phyloP scores from a whole-genome alignment of 225 moss, liverwort and hornwort species.

The Physcomitrium patens region DNA sequence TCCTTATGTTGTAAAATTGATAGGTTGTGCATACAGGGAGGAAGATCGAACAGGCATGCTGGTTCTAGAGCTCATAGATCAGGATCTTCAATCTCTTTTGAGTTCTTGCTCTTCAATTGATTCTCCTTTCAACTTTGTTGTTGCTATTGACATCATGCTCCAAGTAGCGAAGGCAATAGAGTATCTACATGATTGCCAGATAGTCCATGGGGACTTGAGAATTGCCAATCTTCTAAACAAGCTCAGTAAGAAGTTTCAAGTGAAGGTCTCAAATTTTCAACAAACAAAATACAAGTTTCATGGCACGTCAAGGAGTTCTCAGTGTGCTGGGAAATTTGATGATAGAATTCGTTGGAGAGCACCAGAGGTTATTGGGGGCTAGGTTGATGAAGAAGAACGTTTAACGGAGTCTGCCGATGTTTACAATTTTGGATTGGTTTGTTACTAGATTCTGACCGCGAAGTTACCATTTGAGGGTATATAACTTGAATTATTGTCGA shows the following conservation, averaged over 20 bases:
- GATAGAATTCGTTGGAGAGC: constrained; percentile 43
- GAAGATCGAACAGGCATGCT: constrained; percentile 44
- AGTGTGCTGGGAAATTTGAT: neutral
- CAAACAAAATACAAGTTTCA: constrained; percentile 12
- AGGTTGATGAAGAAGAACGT: constrained; percentile 14
- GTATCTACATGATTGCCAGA: constrained; percentile 38
- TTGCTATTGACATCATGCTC: constrained; percentile 54
- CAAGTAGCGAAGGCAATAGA: constrained; percentile 56
- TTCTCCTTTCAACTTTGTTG: constrained; percentile 45
- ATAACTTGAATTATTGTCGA: constrained; percentile 22
- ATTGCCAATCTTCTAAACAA: constrained; percentile 41
- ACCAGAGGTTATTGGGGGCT: constrained; percentile 33
- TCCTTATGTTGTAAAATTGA: constrained; percentile 47
- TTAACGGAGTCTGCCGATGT: constrained; percentile 37
- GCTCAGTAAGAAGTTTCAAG: constrained; percentile 38
- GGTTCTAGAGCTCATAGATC: constrained; percentile 52
- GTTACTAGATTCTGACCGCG: constrained; percentile 44
- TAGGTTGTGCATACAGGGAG: constrained; percentile 54
- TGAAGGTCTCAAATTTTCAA: constrained; percentile 42
- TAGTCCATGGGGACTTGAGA: constrained; percentile 40
- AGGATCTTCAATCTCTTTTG: constrained; percentile 45
- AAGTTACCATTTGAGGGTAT: constrained; percentile 42
- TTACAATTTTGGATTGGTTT: constrained; percentile 51
- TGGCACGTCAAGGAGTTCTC: constrained; percentile 15
- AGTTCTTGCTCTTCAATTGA: constrained; percentile 26